Base-by-base conservation (phyloP, 768 basidiomycete species). In the Phanerochaete carnosa region DNA sequence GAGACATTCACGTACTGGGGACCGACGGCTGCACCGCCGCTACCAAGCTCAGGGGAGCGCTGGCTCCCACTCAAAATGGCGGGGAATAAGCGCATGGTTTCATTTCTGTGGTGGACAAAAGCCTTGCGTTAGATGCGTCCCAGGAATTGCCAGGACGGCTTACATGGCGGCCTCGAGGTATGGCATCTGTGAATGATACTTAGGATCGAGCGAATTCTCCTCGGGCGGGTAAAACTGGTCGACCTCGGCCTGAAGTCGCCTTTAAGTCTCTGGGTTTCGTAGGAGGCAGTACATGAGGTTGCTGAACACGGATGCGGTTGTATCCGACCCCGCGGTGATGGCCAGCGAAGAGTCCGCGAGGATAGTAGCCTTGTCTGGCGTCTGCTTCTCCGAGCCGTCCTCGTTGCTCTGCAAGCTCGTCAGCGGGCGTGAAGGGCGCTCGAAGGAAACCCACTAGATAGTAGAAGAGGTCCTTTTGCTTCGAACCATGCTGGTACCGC, bases 311-410 rank as follows among this genome's bases (percentile, higher is more conserved):
- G 59, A 56, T 7, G 63, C 72, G 1, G 79, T 76, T 1, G 80
- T 81, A 59, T 81, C 80, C 16, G 79, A 77, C 25, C 80, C 80
- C 1, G 80, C 80, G 2, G 77, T 72, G 47, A 80, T 74, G 19
- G 74, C 75, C 11, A 80, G 71, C 25, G 71, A 71, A 25, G 76
- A 79, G 30, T 80, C 79, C 19, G 73, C 70, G 28, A 74, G 67
- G 33, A 79, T 72, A 49, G 76, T 73, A 7, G 66, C 63, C 23
- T 76, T 61, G 8, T 76, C 71, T 7, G 77, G 78, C 55, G 71
- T 66, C 2, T 62, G 64, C 32, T 69, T 71, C 35, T 78, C 78
- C 26, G 71, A 57, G 26, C 74, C 73, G 50, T 73, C 76, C 61
- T 79, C 80, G 61, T 79, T 78, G 57, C 73, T 78, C 78, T 78